phyloP scores from a whole-genome alignment of 169 alveolate genomes.

The Eimeria tenella region DNA sequence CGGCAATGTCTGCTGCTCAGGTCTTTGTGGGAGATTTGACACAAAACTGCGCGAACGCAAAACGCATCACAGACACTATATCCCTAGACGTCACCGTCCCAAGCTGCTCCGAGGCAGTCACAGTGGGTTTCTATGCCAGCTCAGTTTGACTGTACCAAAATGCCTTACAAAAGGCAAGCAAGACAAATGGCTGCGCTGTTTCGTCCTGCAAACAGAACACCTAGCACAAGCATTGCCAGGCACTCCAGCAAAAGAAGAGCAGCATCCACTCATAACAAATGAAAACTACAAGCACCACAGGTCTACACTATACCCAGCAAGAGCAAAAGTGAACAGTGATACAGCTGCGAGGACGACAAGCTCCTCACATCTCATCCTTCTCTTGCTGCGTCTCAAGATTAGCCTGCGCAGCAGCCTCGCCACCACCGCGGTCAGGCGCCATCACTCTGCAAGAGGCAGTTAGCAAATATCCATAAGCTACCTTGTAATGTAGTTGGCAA shows the following conservation, averaged over 20 bases:
- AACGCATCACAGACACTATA: background rate
- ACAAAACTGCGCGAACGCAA: conserved; percentile 44
- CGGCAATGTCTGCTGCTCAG: conserved; percentile 53
- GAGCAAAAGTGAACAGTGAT: background rate
- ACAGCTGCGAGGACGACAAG: background rate
- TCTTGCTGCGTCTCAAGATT: conserved; percentile 65
- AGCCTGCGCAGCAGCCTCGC: conserved; percentile 59
- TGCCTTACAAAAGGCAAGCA: conserved; percentile 72
- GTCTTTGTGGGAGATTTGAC: conserved; percentile 74
- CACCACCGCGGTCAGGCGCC: conserved; percentile 70
- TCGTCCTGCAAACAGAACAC: conserved; percentile 60
- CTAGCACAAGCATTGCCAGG: background rate
- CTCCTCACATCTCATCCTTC: conserved; percentile 64
- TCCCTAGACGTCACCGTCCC: too few relatives aligned
- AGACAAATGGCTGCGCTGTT: conserved; percentile 74
- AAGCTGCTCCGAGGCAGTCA: too few relatives aligned
- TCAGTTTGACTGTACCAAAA: background rate
- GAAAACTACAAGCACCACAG: background rate
- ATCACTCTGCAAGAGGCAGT: conserved; percentile 23
- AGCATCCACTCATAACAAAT: background rate
- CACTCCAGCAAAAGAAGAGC: background rate
- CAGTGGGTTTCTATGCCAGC: background rate
- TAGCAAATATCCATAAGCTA: background rate
- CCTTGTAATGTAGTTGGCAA: background rate
- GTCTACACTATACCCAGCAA: background rate